These are phyloP conservation scores for Mucor velutinosus DNA, from an alignment of 371 early-diverging fungal species.

Conservation along the genomic window DNA sequence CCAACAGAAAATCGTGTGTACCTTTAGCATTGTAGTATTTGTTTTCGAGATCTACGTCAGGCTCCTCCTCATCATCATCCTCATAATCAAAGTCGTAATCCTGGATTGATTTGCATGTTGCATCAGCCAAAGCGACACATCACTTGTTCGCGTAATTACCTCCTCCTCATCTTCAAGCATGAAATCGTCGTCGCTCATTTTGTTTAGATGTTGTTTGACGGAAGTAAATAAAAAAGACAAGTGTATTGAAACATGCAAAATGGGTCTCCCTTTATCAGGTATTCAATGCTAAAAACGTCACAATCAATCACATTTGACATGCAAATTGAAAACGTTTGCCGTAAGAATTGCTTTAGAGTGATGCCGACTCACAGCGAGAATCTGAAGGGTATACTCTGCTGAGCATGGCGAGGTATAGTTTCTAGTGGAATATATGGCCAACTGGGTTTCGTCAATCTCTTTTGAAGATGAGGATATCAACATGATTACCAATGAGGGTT, in stretches of 20 bases:
- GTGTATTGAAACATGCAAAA: neutral
- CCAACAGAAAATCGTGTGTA: slow-evolving; percentile 10
- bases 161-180: slow-evolving; percentile 78
- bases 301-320: neutral
- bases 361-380: too few species aligned
- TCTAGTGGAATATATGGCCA: too few species aligned
- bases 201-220: neutral
- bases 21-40: slow-evolving; percentile 96
- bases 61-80: slow-evolving; percentile 82
- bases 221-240: neutral
- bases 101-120: slow-evolving; percentile 7
- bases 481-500: too few species aligned
- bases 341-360: too few species aligned
- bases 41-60: slow-evolving; percentile 90
- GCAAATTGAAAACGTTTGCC: too few species aligned
- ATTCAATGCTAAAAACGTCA: neutral
- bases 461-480: too few species aligned
- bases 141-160: slow-evolving; percentile 1
- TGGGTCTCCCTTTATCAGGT: neutral
- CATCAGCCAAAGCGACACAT: neutral
- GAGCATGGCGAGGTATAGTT: too few species aligned
- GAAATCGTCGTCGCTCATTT: slow-evolving; percentile 69
- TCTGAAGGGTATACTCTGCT: too few species aligned
- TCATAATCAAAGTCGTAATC: slow-evolving; percentile 94
- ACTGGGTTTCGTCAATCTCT: too few species aligned